Evolutionary conservation across 306 rosid species (phyloP).

Genomic region (Cicer judaicum): DNA sequence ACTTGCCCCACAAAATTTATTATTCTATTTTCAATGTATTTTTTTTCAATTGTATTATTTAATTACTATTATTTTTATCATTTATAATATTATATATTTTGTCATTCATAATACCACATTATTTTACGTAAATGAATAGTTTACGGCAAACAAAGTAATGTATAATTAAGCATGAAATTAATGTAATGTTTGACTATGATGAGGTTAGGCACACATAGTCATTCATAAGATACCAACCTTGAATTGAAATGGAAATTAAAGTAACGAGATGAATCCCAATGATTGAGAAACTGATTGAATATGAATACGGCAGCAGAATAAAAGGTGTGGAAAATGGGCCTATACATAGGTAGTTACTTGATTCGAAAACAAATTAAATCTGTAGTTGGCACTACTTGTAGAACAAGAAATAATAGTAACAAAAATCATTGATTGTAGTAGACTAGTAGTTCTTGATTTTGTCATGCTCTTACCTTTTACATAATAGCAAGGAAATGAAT

Average conservation of each 20-base stretch:
- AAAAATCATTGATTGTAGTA: constrained; percentile 10
- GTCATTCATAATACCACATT: too few relatives aligned
- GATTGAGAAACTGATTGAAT: constrained; percentile 36
- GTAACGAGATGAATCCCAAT: constrained; percentile 42
- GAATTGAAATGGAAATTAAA: constrained; percentile 33
- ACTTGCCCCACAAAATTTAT: too few relatives aligned
- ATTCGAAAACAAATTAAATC: neutral
- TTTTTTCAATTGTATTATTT: too few relatives aligned
- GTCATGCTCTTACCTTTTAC: constrained; percentile 41
- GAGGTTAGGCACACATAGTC: neutral
- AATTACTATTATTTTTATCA: too few relatives aligned
- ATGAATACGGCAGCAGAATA: constrained; percentile 1
- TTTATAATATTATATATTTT: too few relatives aligned
- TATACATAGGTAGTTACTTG: constrained; percentile 19
- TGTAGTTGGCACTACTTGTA: constrained; percentile 7
- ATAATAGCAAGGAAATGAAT: constrained; percentile 36
- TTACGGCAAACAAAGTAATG: too few relatives aligned
- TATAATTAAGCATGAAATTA: neutral
- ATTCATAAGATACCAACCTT: neutral
- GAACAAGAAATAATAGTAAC: constrained; percentile 28
- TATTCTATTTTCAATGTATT: too few relatives aligned
- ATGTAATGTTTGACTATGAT: neutral
- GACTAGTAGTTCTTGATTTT: constrained; percentile 19
- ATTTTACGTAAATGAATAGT: too few relatives aligned
- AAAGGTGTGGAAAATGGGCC: neutral